A percentile compares a stretch with the other conserved stretches of the same genome.
These are phyloP conservation scores for Diphasiastrum complanatum DNA, from an alignment of 83 land plant species.

Conservation along the genomic window DNA sequence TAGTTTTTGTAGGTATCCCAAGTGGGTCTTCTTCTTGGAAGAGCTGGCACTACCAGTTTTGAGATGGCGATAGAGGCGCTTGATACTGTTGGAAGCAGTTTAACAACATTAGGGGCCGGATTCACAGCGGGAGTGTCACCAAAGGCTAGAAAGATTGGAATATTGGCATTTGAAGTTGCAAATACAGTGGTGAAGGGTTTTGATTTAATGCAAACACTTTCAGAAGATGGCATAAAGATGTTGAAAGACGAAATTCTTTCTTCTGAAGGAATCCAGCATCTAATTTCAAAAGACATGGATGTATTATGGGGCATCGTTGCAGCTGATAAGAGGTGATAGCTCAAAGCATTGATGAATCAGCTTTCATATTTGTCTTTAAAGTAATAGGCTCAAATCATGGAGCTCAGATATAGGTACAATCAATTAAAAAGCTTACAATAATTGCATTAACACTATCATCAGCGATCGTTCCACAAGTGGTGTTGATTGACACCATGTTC, in stretches of 20 bases:
- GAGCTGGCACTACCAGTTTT: constrained; percentile 70
- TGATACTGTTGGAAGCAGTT: constrained; percentile 72
- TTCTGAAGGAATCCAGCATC: constrained; percentile 70
- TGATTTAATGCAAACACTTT: constrained; percentile 70
- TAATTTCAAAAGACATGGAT: constrained; percentile 65
- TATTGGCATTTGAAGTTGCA: constrained; percentile 88
- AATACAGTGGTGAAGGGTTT: constrained; percentile 81
- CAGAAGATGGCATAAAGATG: constrained; percentile 52
- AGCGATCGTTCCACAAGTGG: too few species aligned
- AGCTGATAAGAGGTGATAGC: constrained; percentile 91
- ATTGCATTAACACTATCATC: too few species aligned
- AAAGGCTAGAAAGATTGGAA: constrained; percentile 71
- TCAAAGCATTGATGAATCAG: too few species aligned
- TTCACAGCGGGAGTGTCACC: constrained; percentile 52
- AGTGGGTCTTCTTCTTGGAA: constrained; percentile 59
- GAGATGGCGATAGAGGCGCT: constrained; percentile 76
- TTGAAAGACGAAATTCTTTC: constrained; percentile 64
- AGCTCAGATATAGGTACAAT: too few species aligned
- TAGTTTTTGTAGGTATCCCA: constrained; percentile 68
- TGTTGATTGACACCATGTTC: too few species aligned
- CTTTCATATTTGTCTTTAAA: too few species aligned
- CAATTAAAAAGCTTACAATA: too few species aligned
- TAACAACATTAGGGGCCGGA: constrained; percentile 46
- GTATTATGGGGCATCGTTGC: constrained; percentile 71
- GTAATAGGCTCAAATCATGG: too few species aligned